A percentile compares a stretch with the other conserved stretches of the same genome.
phyloP scores from a whole-genome alignment of 768 basidiomycete species.

The Lactifluus pinguis region DNA sequence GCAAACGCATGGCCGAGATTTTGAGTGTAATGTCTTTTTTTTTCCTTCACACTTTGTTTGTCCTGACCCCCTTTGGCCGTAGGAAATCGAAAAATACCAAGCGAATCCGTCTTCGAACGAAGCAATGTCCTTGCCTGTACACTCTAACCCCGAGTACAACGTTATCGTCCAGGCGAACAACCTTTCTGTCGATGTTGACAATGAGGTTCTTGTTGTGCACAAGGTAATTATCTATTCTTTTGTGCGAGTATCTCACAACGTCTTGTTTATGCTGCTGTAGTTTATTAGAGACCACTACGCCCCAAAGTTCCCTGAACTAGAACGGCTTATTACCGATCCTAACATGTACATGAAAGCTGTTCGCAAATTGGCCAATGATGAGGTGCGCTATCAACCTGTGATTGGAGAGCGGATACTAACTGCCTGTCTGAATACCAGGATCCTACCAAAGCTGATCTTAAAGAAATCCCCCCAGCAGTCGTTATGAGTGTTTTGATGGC shows the following conservation, averaged over 20 bases:
- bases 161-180: constrained; percentile 98
- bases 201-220: constrained; percentile 94
- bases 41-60: constrained; percentile 4
- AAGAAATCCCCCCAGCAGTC: constrained; percentile 74
- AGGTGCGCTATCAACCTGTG: constrained; percentile 35
- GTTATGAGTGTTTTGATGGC: constrained; percentile 96
- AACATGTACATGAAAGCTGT: constrained; percentile 90
- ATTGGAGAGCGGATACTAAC: background rate
- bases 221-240: constrained; percentile 46
- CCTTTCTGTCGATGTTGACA: constrained; percentile 94
- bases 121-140: constrained; percentile 68
- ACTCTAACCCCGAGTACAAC: constrained; percentile 91
- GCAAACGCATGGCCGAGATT: constrained; percentile 82
- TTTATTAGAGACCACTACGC: constrained; percentile 98
- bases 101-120: constrained; percentile 70
- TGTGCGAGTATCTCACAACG: constrained; percentile 8
- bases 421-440: constrained; percentile 40
- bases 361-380: constrained; percentile 75
- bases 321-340: constrained; percentile 89
- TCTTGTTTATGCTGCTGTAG: constrained; percentile 31
- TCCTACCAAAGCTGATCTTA: constrained; percentile 75
- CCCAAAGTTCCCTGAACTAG: constrained; percentile 91
- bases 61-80: background rate
- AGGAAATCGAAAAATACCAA: constrained; percentile 90
- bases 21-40: constrained; percentile 46